These are phyloP conservation scores for Wickerhamiella galacta DNA, from an alignment of 805 yeast species.

Conservation along the genomic window DNA sequence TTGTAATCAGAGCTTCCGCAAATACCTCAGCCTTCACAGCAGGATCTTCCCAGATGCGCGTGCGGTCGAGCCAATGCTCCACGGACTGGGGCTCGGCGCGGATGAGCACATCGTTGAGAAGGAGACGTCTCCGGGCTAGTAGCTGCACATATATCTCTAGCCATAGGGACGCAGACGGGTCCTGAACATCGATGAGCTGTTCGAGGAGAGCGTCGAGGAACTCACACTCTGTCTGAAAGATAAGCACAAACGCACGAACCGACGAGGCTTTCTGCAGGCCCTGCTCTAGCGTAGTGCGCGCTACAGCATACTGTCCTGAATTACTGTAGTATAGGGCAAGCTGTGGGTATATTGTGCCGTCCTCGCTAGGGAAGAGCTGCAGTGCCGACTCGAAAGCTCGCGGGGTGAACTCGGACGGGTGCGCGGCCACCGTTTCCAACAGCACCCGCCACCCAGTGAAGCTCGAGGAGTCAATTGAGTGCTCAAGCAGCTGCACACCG, in stretches of 20 bases:
- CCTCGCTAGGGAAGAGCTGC: slow-evolving; percentile 1
- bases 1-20: slow-evolving; percentile 45
- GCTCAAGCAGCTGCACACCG: not conserved
- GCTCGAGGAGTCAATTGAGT: not conserved
- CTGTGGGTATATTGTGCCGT: slow-evolving; percentile 9
- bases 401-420: not conserved
- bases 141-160: slow-evolving; percentile 37
- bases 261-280: slow-evolving; percentile 34
- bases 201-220: slow-evolving; percentile 38
- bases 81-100: slow-evolving; percentile 46
- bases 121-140: slow-evolving; percentile 37
- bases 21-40: slow-evolving; percentile 35
- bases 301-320: slow-evolving; percentile 23
- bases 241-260: slow-evolving; percentile 41
- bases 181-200: slow-evolving; percentile 16
- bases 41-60: slow-evolving; percentile 28
- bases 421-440: not conserved
- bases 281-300: slow-evolving; percentile 30
- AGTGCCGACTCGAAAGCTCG: slow-evolving; percentile 3
- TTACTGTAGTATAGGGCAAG: slow-evolving; percentile 33
- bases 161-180: slow-evolving; percentile 25
- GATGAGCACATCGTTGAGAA: slow-evolving; percentile 50
- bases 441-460: not conserved
- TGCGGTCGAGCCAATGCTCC: slow-evolving; percentile 52
- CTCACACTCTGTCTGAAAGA: slow-evolving; percentile 48